These are phyloP conservation scores for Alternaria conjuncta DNA, from an alignment of 2,329 filamentous ascomycete genomes.

Conservation along the genomic window DNA sequence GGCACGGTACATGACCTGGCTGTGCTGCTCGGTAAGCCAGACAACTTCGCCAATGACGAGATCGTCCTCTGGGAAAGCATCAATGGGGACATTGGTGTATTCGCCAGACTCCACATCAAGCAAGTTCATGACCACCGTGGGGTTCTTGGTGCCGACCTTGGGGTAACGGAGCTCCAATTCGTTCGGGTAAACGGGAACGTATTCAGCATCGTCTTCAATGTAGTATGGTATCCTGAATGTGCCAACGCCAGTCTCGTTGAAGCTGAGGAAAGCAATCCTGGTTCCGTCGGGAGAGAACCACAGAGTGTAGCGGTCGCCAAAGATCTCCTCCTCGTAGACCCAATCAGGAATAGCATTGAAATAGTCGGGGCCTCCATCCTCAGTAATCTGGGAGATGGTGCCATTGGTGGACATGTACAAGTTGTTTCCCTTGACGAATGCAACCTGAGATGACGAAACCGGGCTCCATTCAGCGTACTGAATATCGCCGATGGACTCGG, in stretches of 20 bases:
- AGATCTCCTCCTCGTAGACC: constrained; percentile 68
- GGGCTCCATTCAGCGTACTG: constrained; percentile 71
- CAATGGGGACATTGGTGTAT: constrained; percentile 57
- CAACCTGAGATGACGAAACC: constrained; percentile 61
- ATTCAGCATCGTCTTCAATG: constrained; percentile 62
- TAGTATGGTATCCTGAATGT: constrained; percentile 72
- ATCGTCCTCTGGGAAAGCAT: constrained; percentile 66
- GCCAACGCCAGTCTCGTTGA: constrained; percentile 70
- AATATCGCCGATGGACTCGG: constrained; percentile 68
- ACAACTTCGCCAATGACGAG: constrained; percentile 71
- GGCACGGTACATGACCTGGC: constrained; percentile 67
- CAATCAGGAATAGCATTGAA: constrained; percentile 70
- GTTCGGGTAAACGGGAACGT: constrained; percentile 65
- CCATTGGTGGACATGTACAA: constrained; percentile 66
- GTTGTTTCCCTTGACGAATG: constrained; percentile 72
- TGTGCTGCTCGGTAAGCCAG: constrained; percentile 69
- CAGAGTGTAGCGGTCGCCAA: constrained; percentile 58
- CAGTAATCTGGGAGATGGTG: constrained; percentile 63
- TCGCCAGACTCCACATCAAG: constrained; percentile 60
- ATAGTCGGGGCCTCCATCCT: constrained; percentile 64
- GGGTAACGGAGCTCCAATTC: constrained; percentile 71
- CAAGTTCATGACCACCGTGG: constrained; percentile 67
- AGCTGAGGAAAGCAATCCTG: constrained; percentile 62
- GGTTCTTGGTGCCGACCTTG: constrained; percentile 72
- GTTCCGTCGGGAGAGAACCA: constrained; percentile 66